A percentile compares a stretch with the other conserved stretches of the same genome.
Conservation (phyloP, 2,329 filamentous ascomycete genomes). For the Seiridium cupressi region DNA sequence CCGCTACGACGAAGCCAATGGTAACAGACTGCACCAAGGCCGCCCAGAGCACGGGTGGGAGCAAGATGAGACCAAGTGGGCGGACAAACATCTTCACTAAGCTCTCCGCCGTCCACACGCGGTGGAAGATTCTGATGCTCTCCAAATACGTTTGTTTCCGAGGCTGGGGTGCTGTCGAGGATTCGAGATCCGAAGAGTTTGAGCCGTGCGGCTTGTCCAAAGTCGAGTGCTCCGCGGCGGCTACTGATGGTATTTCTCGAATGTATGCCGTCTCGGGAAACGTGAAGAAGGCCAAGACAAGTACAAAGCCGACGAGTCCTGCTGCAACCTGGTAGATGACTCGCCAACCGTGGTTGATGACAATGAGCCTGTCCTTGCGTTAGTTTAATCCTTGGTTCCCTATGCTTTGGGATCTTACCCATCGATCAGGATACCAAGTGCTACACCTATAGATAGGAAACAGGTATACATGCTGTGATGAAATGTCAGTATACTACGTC, state of each 20-base stretch:
- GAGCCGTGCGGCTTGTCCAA: background rate
- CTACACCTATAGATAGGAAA: slow-evolving; percentile 39
- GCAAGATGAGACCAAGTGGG: slow-evolving; percentile 45
- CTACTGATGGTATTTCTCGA: slow-evolving; percentile 21
- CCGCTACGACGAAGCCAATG: slow-evolving; percentile 54
- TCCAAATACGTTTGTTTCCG: slow-evolving; percentile 29
- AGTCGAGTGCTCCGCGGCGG: slow-evolving; percentile 5
- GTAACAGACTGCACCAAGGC: slow-evolving; percentile 52
- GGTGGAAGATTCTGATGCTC: slow-evolving; percentile 38
- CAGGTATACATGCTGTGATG: slow-evolving; percentile 31
- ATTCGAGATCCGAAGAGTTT: slow-evolving; percentile 17
- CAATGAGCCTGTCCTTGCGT: slow-evolving; percentile 37
- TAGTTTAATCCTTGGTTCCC: too few relatives aligned
- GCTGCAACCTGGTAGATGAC: slow-evolving; percentile 50
- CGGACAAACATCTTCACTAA: slow-evolving; percentile 46
- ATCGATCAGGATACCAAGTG: slow-evolving; percentile 39
- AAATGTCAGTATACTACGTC: background rate
- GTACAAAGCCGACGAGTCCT: slow-evolving; percentile 46
- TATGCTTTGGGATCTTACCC: slow-evolving; percentile 24
- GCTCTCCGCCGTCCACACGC: slow-evolving; percentile 42
- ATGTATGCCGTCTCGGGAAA: slow-evolving; percentile 54
- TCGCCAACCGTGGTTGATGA: slow-evolving; percentile 46
- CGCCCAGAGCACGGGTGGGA: slow-evolving; percentile 55
- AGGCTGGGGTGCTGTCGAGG: background rate
- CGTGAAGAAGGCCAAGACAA: slow-evolving; percentile 48